Conservation (phyloP, 108 stramenopile species). For the Stephanodiscus minutulus region DNA sequence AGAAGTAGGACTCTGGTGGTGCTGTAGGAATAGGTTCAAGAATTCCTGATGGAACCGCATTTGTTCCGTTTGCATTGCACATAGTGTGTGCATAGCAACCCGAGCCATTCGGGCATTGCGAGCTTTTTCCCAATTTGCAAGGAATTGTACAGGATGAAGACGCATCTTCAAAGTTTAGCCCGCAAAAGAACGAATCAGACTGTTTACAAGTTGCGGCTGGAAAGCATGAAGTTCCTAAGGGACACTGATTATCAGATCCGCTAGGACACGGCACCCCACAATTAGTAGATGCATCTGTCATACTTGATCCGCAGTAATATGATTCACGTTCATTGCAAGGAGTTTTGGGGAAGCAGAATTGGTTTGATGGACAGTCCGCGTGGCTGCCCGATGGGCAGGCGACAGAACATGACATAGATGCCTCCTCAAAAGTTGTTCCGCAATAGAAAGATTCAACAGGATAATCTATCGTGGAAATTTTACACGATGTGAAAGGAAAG, state of each 20-base stretch:
- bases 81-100: slow-evolving; percentile 52
- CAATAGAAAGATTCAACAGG: slow-evolving; percentile 56
- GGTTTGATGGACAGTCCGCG: slow-evolving; percentile 2
- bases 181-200: slow-evolving; percentile 50
- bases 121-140: slow-evolving; percentile 41
- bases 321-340: slow-evolving; percentile 47
- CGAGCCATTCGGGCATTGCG: slow-evolving; percentile 30
- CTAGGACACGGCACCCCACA: slow-evolving; percentile 51
- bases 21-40: slow-evolving; percentile 30
- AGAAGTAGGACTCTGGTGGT: slow-evolving; percentile 39
- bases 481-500: slow-evolving; percentile 49
- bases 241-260: slow-evolving; percentile 63
- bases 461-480: slow-evolving; percentile 30
- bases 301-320: slow-evolving; percentile 49
- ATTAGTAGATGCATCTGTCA: slow-evolving; percentile 48
- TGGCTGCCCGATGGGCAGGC: slow-evolving; percentile 49
- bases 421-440: slow-evolving; percentile 47
- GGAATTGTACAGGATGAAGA: slow-evolving; percentile 35
- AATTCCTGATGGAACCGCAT: slow-evolving; percentile 34
- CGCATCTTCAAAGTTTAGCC: slow-evolving; percentile 44
- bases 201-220: slow-evolving; percentile 80
- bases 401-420: slow-evolving; percentile 37
- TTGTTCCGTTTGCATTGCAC: slow-evolving; percentile 59
- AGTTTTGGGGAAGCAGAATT: slow-evolving; percentile 35
- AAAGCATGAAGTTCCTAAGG: slow-evolving; percentile 67